Evolutionary conservation across 805 yeast species (phyloP).

Genomic region (Candida xiaguanensis): DNA sequence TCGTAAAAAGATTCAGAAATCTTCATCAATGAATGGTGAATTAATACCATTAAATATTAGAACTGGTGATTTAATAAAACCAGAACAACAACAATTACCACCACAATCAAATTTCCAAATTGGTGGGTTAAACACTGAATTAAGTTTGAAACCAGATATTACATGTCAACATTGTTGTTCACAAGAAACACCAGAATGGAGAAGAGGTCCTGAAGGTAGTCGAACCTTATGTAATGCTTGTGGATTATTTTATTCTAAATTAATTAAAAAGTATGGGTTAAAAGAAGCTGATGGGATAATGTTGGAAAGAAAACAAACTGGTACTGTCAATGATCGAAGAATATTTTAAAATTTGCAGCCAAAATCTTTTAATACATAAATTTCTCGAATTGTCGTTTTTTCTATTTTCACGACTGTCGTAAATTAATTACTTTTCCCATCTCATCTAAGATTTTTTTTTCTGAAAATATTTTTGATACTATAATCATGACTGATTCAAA

Average conservation of each 20-base stretch:
- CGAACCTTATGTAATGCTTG: conserved; percentile 90
- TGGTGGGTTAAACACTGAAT: conserved; percentile 16
- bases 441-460: conserved; percentile 1
- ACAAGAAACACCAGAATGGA: conserved; percentile 85
- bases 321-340: conserved; percentile 18
- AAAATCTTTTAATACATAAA: background rate
- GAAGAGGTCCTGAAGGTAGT: conserved; percentile 82
- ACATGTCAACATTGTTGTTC: conserved; percentile 61
- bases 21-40: conserved; percentile 8
- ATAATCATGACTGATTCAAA: conserved; percentile 15
- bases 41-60: conserved; percentile 9
- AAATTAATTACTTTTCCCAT: background rate
- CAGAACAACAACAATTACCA: conserved; percentile 3
- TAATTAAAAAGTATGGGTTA: conserved; percentile 47
- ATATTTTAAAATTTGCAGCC: conserved; percentile 8
- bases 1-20: conserved; percentile 4
- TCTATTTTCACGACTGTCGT: background rate
- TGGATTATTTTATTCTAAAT: conserved; percentile 71
- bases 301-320: conserved; percentile 17
- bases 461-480: background rate
- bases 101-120: background rate
- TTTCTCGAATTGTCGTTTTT: background rate
- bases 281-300: conserved; percentile 38
- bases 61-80: background rate
- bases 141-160: conserved; percentile 14